These are phyloP conservation scores for Aspergillus tubingensis DNA, from an alignment of 2,329 filamentous ascomycete genomes.

Conservation along the genomic window DNA sequence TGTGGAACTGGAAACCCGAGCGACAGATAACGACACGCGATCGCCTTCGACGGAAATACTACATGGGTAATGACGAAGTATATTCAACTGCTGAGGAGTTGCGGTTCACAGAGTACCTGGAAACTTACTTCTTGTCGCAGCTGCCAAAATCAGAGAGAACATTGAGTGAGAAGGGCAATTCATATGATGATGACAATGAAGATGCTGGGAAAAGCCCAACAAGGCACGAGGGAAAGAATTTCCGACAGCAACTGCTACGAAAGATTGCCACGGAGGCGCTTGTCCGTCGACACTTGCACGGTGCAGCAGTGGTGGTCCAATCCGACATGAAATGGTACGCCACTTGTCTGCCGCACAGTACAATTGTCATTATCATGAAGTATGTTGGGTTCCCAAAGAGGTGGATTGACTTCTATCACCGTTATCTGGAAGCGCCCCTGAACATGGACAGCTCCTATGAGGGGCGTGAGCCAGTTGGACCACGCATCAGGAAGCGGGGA, in stretches of 20 bases:
- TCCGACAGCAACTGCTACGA: conserved; percentile 44
- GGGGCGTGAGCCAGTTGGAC: conserved; percentile 25
- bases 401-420: conserved; percentile 50
- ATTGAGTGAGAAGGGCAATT: conserved; percentile 26
- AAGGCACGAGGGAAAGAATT: conserved; percentile 21
- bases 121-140: conserved; percentile 39
- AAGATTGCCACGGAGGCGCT: conserved; percentile 44
- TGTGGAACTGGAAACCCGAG: conserved; percentile 18
- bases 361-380: conserved; percentile 45
- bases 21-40: conserved; percentile 24
- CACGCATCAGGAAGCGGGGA: conserved; percentile 46
- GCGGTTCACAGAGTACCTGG: conserved; percentile 27
- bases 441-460: conserved; percentile 42
- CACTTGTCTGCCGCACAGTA: conserved; percentile 48
- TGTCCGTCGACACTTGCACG: conserved; percentile 35
- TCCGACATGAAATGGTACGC: conserved; percentile 49
- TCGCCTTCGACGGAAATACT: conserved; percentile 29
- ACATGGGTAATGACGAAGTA: conserved; percentile 6
- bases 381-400: conserved; percentile 49
- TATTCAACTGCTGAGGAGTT: background rate
- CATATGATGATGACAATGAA: conserved; percentile 29
- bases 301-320: conserved; percentile 43
- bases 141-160: conserved; percentile 29
- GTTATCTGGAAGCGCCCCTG: conserved; percentile 49
- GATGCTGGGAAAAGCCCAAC: conserved; percentile 15